Evolutionary conservation across 306 rosid species (phyloP), one percentile per base, ranked within the genome.

Genomic region (Castanopsis chinensis): DNA sequence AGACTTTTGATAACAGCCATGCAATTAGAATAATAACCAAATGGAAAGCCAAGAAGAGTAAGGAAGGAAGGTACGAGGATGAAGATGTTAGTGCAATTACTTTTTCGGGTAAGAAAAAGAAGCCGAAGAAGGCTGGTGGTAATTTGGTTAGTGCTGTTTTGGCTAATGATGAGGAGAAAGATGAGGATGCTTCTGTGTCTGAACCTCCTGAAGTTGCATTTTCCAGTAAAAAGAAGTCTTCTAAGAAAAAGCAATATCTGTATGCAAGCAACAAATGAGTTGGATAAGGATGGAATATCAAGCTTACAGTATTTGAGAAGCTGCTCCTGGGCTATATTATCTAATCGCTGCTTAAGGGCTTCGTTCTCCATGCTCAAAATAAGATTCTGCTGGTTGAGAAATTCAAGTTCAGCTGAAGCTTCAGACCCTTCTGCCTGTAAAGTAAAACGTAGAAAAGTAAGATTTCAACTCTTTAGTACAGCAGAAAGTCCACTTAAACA

Each of bases 331-430:
- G 96, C 90, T 86, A 93, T 73, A 83, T 70, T 96, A 81, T 96
- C 99, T 81, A 96, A 84, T 60, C 99, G 98, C 72, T 96, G 98
- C 85, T 93, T 93, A 79, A 96, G 98, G 72, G 99, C 90, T 88
- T 93, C 93, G 89, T 96, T 96, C 84, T 96, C 99, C 99, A 96
- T 89, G 90, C 90, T 85, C 78, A 96, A 85, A 75, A 96, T 96
- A 78, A 96, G 89, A 85, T 86, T 88, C 88, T 90, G 99, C 88
- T 93, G 97, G 87, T 96, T 93, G 69, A 96, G 92, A 90, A 96
- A 96, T 72, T 96, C 97, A 70, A 93, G 94, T 86, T 93, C 99
- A 1, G 99, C 98, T 8, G 98, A 88, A 63, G 89, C 97, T 82
- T 88, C 98, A 83, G 97, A 82, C 79, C 99, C 99, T 88, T 96